These are phyloP conservation scores for Mycena vulgaris DNA, from an alignment of 768 basidiomycete species.

Conservation along the genomic window DNA sequence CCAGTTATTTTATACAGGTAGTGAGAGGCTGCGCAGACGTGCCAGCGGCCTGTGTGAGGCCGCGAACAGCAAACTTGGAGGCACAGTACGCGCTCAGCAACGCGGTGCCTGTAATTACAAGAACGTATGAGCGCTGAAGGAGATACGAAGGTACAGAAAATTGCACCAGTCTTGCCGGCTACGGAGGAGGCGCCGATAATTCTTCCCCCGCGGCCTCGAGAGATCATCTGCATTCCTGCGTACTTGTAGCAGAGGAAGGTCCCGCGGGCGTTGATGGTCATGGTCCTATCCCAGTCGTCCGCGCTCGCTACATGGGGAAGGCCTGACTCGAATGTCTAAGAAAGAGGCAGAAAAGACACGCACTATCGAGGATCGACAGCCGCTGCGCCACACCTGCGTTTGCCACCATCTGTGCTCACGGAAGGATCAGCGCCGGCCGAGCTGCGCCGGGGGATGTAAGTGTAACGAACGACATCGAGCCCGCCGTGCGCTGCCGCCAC, in stretches of 20 bases:
- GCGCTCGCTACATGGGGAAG: too few relatives aligned
- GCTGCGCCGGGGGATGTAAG: too few relatives aligned
- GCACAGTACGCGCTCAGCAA: constrained; percentile 42
- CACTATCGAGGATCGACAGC: constrained; percentile 25
- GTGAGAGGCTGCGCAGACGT: too few relatives aligned
- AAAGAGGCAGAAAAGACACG: background rate
- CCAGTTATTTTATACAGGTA: background rate
- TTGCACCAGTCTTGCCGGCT: background rate
- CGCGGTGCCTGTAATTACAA: constrained; percentile 10
- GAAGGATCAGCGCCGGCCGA: background rate
- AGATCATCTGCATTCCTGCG: background rate
- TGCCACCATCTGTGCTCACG: constrained; percentile 41
- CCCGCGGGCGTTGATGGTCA: too few relatives aligned
- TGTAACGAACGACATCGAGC: too few relatives aligned
- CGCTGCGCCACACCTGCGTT: constrained; percentile 43
- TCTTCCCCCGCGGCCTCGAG: background rate
- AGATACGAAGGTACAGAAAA: too few relatives aligned
- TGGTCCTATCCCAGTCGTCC: too few relatives aligned
- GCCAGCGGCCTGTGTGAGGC: too few relatives aligned
- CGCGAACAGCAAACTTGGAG: constrained; percentile 51
- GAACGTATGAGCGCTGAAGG: too few relatives aligned
- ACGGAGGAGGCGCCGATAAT: background rate
- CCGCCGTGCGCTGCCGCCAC: too few relatives aligned
- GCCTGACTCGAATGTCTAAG: background rate
- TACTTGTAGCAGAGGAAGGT: too few relatives aligned